A percentile compares a stretch with the other conserved stretches of the same genome.
Evolutionary conservation across 768 basidiomycete species (phyloP).

Genomic region (Calocybe indica): DNA sequence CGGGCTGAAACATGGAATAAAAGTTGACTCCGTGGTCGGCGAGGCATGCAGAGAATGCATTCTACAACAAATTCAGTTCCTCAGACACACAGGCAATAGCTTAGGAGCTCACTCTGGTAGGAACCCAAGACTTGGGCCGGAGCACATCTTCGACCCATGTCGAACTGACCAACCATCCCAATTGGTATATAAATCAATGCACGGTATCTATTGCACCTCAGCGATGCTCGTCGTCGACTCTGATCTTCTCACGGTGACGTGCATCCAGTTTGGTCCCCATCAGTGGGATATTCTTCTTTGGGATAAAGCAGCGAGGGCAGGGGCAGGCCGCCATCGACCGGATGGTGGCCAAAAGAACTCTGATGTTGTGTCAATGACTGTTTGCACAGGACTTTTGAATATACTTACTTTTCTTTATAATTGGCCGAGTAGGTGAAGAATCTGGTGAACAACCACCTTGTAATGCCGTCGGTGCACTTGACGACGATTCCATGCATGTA

Average conservation of each 20-base stretch:
- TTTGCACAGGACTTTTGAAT: slow-evolving; percentile 6
- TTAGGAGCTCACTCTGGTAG: slow-evolving; percentile 16
- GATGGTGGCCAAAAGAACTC: slow-evolving; percentile 15
- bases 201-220: slow-evolving; percentile 8
- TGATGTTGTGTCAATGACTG: neutral
- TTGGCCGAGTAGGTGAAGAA: slow-evolving; percentile 29
- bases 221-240: slow-evolving; percentile 4
- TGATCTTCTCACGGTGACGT: neutral
- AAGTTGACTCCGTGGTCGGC: slow-evolving; percentile 3
- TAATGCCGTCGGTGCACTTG: slow-evolving; percentile 20
- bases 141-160: slow-evolving; percentile 18
- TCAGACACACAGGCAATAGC: neutral
- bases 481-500: slow-evolving; percentile 23
- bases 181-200: slow-evolving; percentile 19
- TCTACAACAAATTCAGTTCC: slow-evolving; percentile 16
- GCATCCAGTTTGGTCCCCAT: slow-evolving; percentile 7
- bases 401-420: slow-evolving; percentile 29
- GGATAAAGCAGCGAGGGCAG: slow-evolving; percentile 12
- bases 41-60: slow-evolving; percentile 23
- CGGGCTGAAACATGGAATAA: slow-evolving; percentile 16
- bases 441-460: slow-evolving; percentile 21
- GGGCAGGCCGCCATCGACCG: slow-evolving; percentile 12
- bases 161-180: slow-evolving; percentile 17
- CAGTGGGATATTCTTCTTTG: slow-evolving; percentile 1
- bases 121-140: slow-evolving; percentile 21